Base-by-base conservation (phyloP, 208 protist species). In the Strigomonas culicis region DNA sequence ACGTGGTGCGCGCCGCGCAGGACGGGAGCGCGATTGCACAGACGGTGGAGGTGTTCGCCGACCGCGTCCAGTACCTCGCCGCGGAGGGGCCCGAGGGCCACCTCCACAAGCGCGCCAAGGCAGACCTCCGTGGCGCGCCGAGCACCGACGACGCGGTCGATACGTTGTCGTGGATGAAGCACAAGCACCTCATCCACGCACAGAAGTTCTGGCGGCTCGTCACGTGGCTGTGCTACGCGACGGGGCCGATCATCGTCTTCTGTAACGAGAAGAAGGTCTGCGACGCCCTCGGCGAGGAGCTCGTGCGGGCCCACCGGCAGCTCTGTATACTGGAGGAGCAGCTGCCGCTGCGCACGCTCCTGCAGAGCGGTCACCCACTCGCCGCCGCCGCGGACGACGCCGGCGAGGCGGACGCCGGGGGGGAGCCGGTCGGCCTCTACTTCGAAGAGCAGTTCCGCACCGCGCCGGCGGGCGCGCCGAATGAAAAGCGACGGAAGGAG, bases 181-280 rank as follows among this genome's bases (percentile, higher is more conserved):
- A 82, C 27, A 43, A 75, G 43, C 64, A 72, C 1, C 50, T 78
- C 4, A 32, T 94, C 3, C 82, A 95, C 57, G 75, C 81, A 0
- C 63, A 78, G 32, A 95, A 95, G 72, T 88, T 95, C 66, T 58
- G 58, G 19, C 83, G 89, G 0, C 71, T 95, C 39, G 82, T 92
- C 10, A 66, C 67, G 31, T 92, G 85, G 79, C 72, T 95, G 19
- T 68, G 68, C 1, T 91, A 93, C 66, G 59, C 39, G 11, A 65
- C 65, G 0, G 66, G 71, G 4, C 84, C 81, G 39, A 74, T 88
- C 27, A 81, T 95, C 25, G 80, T 95, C 43, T 95, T 95, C 65
- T 86, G 78, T 11, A 91, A 91, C 59, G 84, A 87, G 22, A 82
- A 80, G 59, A 36, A 63, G 27, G 89, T 82, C 24, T 95, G 89